Conservation (phyloP, 306 rosid species). For the Trifolium pratense region DNA sequence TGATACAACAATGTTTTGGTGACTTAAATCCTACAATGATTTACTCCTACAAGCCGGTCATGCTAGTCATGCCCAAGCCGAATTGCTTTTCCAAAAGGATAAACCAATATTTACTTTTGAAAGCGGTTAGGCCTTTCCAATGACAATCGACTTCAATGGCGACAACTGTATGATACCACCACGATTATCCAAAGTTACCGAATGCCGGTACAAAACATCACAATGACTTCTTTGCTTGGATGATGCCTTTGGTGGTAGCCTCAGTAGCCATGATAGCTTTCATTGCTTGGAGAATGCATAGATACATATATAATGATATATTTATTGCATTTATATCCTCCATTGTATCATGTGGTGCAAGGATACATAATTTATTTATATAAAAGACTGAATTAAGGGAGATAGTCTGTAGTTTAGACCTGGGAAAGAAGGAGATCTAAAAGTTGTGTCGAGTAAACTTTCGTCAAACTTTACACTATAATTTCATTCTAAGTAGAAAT, state of each 20-base stretch:
- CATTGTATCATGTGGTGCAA: too few relatives aligned
- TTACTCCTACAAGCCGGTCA: constrained; percentile 76
- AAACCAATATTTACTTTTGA: constrained; percentile 66
- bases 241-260: constrained; percentile 40
- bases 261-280: too few relatives aligned
- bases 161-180: constrained; percentile 90
- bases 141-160: constrained; percentile 80
- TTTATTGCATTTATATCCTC: too few relatives aligned
- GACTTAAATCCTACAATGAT: constrained; percentile 83
- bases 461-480: too few relatives aligned
- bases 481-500: too few relatives aligned
- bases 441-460: too few relatives aligned
- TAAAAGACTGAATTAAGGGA: too few relatives aligned
- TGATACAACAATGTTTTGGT: constrained; percentile 93
- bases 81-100: constrained; percentile 71
- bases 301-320: too few relatives aligned
- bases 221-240: constrained; percentile 49
- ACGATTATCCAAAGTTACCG: constrained; percentile 79
- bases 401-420: too few relatives aligned
- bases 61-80: constrained; percentile 77
- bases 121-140: constrained; percentile 94
- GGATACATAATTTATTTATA: too few relatives aligned
- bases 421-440: too few relatives aligned
- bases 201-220: constrained; percentile 50
- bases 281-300: too few relatives aligned